Conservation (phyloP, 2,329 filamentous ascomycete species). For the Rugonectria rugulosa region DNA sequence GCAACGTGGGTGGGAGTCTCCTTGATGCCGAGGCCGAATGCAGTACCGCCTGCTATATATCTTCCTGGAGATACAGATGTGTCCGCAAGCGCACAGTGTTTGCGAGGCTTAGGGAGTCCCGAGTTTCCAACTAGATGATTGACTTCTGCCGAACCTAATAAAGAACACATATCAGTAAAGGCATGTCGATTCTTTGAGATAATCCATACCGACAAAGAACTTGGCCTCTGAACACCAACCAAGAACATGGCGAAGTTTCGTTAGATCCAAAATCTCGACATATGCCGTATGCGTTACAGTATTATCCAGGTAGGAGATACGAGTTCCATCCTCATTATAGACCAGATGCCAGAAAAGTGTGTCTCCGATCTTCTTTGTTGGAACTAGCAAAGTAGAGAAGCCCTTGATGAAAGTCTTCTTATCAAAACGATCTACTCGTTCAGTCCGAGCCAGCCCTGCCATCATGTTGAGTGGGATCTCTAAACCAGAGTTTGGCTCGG, state of each 20-base stretch:
- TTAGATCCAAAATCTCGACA: background rate
- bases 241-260: conserved; percentile 10
- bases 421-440: conserved; percentile 6
- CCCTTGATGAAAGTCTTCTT: conserved; percentile 17
- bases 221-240: conserved; percentile 15
- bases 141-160: background rate
- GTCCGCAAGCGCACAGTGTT: background rate
- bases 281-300: background rate
- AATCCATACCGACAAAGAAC: conserved; percentile 10
- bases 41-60: background rate
- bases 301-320: conserved; percentile 16
- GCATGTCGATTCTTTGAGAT: background rate
- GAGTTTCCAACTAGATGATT: background rate
- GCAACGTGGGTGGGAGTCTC: conserved; percentile 3
- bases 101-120: background rate
- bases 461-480: conserved; percentile 22
- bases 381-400: conserved; percentile 22
- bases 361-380: background rate
- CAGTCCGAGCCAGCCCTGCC: conserved; percentile 11
- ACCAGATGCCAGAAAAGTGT: conserved; percentile 22
- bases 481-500: conserved; percentile 3
- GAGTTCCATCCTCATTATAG: conserved; percentile 10
- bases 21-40: background rate
- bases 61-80: background rate
- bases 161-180: background rate